Evolutionary conservation across 768 basidiomycete species (phyloP).

Genomic region (Myochromella boudieri): DNA sequence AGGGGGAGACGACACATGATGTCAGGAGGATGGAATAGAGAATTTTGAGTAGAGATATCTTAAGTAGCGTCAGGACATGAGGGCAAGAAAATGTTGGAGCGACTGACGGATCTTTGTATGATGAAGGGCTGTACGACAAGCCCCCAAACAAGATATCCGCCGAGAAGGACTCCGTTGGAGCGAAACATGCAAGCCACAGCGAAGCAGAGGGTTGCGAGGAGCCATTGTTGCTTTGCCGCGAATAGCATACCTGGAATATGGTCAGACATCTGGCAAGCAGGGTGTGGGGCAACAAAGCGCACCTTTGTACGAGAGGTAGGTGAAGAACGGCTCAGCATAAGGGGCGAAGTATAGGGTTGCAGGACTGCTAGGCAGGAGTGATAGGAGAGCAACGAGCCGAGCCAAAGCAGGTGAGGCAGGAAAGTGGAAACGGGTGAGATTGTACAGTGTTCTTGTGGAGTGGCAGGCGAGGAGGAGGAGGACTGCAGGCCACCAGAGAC

Average conservation of each 20-base stretch:
- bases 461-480: conserved; percentile 39
- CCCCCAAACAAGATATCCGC: conserved; percentile 81
- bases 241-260: conserved; percentile 54
- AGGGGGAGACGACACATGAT: conserved; percentile 57
- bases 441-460: conserved; percentile 31
- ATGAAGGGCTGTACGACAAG: conserved; percentile 57
- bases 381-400: conserved; percentile 60
- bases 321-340: conserved; percentile 87
- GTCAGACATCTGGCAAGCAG: neutral
- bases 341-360: conserved; percentile 67
- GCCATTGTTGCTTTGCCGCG: conserved; percentile 50
- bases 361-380: conserved; percentile 81
- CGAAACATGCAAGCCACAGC: conserved; percentile 64
- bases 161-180: conserved; percentile 75
- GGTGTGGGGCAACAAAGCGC: conserved; percentile 17
- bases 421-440: conserved; percentile 49
- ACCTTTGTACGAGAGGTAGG: conserved; percentile 77
- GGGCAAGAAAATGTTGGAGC: neutral
- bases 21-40: conserved; percentile 41
- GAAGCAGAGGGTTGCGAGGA: conserved; percentile 60
- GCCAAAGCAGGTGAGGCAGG: conserved; percentile 60
- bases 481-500: conserved; percentile 35
- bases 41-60: conserved; percentile 35
- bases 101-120: conserved; percentile 28
- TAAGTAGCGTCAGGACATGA: conserved; percentile 6